Conservation (phyloP, 2,329 filamentous ascomycete genomes). For the Volutella citrinella region DNA sequence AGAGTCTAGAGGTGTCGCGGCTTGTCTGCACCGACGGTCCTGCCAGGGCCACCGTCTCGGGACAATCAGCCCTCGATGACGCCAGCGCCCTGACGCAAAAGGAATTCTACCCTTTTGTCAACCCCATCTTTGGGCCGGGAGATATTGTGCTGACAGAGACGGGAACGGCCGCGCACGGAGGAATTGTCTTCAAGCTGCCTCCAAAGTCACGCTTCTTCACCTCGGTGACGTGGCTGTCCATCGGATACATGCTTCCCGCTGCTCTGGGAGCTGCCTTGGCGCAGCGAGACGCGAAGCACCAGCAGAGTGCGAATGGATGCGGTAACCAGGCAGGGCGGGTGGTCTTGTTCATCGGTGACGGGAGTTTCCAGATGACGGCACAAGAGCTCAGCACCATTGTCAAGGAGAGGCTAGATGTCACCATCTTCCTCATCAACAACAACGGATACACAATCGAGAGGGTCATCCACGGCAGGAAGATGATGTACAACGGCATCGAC, state of each 20-base stretch:
- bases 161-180: no score
- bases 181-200: no score
- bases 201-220: no score
- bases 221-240: constrained; percentile 56
- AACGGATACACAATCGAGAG: constrained; percentile 59
- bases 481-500: constrained; percentile 54
- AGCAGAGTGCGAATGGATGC: constrained; percentile 13
- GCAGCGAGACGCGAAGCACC: constrained; percentile 44
- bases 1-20: no score
- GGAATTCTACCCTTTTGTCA: no score
- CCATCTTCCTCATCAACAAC: constrained; percentile 56
- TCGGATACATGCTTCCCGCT: constrained; percentile 59
- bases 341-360: constrained; percentile 60
- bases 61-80: no score
- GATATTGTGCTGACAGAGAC: no score
- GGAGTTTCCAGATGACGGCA: constrained; percentile 63
- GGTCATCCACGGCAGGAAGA: constrained; percentile 51
- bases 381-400: constrained; percentile 67
- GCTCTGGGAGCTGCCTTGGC: constrained; percentile 56
- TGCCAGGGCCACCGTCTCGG: no score
- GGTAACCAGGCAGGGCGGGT: constrained; percentile 32
- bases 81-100: no score
- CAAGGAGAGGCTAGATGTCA: constrained; percentile 45
- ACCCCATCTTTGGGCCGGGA: no score
- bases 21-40: no score